A percentile compares a stretch with the other conserved stretches of the same genome.
These are phyloP conservation scores for Farysia itapuensis DNA, from an alignment of 1,284 basidiomycete genomes.

Conservation along the genomic window DNA sequence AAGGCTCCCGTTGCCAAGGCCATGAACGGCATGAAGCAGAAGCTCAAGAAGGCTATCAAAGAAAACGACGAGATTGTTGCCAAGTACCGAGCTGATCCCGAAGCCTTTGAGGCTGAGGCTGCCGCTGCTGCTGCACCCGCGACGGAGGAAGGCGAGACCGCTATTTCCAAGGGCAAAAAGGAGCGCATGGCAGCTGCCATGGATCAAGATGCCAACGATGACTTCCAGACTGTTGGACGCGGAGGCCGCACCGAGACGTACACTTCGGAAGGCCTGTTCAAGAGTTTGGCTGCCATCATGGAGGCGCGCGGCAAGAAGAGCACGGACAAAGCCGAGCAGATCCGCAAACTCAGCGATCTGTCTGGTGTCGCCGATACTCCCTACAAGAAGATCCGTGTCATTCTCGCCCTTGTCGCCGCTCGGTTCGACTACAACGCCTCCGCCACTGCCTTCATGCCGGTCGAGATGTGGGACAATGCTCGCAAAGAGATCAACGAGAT, in stretches of 20 bases:
- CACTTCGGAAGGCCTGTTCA: constrained; percentile 87
- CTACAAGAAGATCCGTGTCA: constrained; percentile 91
- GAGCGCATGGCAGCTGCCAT: constrained; percentile 56
- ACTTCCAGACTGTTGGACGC: constrained; percentile 89
- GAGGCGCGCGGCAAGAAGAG: constrained; percentile 97
- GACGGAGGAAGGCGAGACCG: constrained; percentile 62
- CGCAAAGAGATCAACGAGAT: constrained; percentile 86
- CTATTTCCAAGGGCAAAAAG: constrained; percentile 64
- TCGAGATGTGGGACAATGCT: constrained; percentile 86
- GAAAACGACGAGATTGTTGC: constrained; percentile 83
- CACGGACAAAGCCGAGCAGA: constrained; percentile 92
- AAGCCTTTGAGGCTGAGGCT: constrained; percentile 71
- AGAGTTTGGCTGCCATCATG: constrained; percentile 84
- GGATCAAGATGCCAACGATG: constrained; percentile 65
- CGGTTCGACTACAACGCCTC: constrained; percentile 97
- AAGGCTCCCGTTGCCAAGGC: constrained; percentile 91
- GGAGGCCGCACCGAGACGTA: constrained; percentile 82
- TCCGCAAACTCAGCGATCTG: constrained; percentile 84
- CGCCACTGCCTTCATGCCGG: constrained; percentile 81
- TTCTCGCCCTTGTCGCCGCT: constrained; percentile 88
- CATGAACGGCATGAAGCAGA: constrained; percentile 94
- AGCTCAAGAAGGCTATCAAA: constrained; percentile 85
- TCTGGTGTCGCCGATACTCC: constrained; percentile 76
- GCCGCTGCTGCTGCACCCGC: constrained; percentile 62
- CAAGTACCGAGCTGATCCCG: constrained; percentile 75